phyloP scores from a whole-genome alignment of 2,329 filamentous ascomycete species.

The Aureobasidium mangrovei region DNA sequence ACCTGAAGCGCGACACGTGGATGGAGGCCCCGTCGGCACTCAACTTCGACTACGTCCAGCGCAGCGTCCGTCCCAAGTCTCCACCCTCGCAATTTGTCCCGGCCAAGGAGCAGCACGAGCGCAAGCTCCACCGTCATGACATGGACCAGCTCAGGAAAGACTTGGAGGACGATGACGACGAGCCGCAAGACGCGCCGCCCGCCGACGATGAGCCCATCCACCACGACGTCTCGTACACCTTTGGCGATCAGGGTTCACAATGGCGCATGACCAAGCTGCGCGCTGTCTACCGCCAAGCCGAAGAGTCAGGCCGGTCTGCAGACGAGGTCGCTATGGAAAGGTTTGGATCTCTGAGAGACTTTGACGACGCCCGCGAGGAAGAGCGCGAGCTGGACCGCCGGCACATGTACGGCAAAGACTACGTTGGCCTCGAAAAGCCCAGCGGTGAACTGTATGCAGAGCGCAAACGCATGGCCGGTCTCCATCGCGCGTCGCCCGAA shows the following conservation, averaged over 20 bases:
- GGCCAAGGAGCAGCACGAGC: slow-evolving; percentile 52
- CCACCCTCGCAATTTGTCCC: slow-evolving; percentile 37
- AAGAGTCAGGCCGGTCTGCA: slow-evolving; percentile 61
- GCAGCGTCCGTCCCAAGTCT: slow-evolving; percentile 47
- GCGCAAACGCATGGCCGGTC: slow-evolving; percentile 53
- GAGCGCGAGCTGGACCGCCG: slow-evolving; percentile 81
- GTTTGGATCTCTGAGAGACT: slow-evolving; percentile 71
- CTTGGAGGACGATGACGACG: slow-evolving; percentile 47
- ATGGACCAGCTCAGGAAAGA: slow-evolving; percentile 64
- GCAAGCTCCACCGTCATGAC: slow-evolving; percentile 70
- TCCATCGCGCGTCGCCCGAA: slow-evolving; percentile 33
- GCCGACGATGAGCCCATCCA: slow-evolving; percentile 46
- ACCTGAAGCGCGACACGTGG: slow-evolving; percentile 72
- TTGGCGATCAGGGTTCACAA: slow-evolving; percentile 80
- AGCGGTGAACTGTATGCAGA: slow-evolving; percentile 79
- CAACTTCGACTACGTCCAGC: slow-evolving; percentile 74
- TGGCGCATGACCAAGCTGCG: slow-evolving; percentile 97
- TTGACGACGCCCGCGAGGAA: slow-evolving; percentile 90
- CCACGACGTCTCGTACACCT: slow-evolving; percentile 66
- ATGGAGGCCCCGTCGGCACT: slow-evolving; percentile 82
- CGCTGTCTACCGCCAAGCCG: slow-evolving; percentile 69
- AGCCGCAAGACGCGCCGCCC: slow-evolving; percentile 23
- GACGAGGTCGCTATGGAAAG: slow-evolving; percentile 78
- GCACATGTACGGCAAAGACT: slow-evolving; percentile 73
- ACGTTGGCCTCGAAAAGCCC: slow-evolving; percentile 76